Evolutionary conservation across 768 basidiomycete species (phyloP), one percentile per base, ranked within the genome.

Genomic region (Antrodiella citrinella): DNA sequence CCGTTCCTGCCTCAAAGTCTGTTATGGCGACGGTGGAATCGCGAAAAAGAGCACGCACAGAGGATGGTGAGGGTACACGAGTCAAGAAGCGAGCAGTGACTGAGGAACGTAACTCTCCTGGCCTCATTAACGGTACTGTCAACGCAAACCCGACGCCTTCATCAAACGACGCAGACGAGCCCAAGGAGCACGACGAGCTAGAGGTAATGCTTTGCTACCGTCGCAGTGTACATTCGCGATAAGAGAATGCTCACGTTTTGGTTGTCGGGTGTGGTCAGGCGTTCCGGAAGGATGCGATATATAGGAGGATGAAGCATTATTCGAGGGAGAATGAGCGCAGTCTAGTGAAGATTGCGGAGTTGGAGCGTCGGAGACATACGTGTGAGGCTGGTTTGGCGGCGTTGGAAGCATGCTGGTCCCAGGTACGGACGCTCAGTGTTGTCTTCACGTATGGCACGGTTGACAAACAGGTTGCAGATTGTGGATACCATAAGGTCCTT

Each of bases 271-370:
- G n/a, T 11, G 3, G 41, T 18, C 25, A 65, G 63, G 26, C 57
- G 40, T 65, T 65, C 51, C 57, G 63, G 21, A 65, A 65, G 48
- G 63, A 65, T 42, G 63, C 63, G n/a, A 63, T 65, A 13, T 65
- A 55, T 44, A 52, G 63, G 44, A 53, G 62, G 20, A 65, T 65
- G 63, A 63, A 59, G 54, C 53, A 65, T 30, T 65, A 65, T 30
- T 59, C 62, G n/a, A 50, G 63, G n/a, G 63, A 63, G 54, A 56
- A 61, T 42, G 62, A 65, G 49, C 54, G 60, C 48, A 63, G 54
- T 35, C 55, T 59, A 47, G 52, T 54, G 12, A 59, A 55, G 13
- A 59, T 63, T 9, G 59, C 55, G 49, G 63, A 65, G 18, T 41
- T 65, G 18, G 63, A 65, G 51, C 60, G 59, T 26, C 54, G 58